Evolutionary conservation across 768 basidiomycete species (phyloP).

Genomic region (Mycena chlorophos): DNA sequence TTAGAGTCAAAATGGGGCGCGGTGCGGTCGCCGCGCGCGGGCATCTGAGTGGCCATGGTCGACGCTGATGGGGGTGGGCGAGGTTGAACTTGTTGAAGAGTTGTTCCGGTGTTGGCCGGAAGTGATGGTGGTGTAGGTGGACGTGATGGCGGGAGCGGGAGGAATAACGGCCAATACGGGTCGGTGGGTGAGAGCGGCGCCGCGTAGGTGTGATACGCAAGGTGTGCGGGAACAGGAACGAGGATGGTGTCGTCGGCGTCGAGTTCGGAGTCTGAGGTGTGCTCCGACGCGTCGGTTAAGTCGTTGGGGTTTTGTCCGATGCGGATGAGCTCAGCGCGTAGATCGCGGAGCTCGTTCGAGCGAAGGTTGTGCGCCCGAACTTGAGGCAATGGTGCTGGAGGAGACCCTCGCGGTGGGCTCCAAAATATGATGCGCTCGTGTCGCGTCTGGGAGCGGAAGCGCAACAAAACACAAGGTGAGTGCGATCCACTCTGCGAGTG

Average conservation of each 20-base stretch:
- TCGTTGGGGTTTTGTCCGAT: neutral
- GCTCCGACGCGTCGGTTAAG: neutral
- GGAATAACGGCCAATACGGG: neutral
- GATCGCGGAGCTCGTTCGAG: neutral
- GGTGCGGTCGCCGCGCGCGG: slow-evolving; percentile 18
- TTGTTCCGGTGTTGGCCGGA: no score
- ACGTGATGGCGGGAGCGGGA: neutral
- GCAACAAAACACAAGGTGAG: neutral
- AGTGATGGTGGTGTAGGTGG: neutral
- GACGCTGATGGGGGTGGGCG: neutral
- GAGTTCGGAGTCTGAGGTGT: neutral
- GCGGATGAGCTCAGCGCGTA: neutral
- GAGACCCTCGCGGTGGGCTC: slow-evolving; percentile 22
- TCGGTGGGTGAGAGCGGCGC: neutral
- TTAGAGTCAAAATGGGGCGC: slow-evolving; percentile 23
- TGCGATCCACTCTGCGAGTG: no score
- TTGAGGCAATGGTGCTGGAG: slow-evolving; percentile 1
- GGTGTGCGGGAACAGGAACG: neutral
- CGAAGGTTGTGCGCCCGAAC: neutral
- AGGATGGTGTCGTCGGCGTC: neutral
- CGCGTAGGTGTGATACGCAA: neutral
- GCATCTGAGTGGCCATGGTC: slow-evolving; percentile 19
- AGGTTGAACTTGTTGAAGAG: no score
- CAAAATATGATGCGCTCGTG: slow-evolving; percentile 12
- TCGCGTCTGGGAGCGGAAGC: slow-evolving; percentile 20